These are phyloP conservation scores for Leishmania guyanensis DNA, from an alignment of 208 protist species.

Conservation along the genomic window DNA sequence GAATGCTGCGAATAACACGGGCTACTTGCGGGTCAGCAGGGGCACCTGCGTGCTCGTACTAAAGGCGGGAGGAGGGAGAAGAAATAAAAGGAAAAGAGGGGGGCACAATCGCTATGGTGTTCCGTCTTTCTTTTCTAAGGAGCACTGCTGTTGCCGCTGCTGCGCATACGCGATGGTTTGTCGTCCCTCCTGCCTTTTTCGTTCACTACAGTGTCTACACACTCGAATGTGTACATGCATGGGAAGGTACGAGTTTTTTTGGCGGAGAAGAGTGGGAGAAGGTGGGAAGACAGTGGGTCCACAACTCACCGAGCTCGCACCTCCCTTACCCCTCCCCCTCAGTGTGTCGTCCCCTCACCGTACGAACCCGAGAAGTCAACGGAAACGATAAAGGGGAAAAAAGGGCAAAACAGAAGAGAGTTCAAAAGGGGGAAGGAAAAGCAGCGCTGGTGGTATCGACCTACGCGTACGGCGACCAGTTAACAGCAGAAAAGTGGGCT, in stretches of 20 bases:
- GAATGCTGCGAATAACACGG: not conserved
- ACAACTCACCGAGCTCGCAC: not conserved
- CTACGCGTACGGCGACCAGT: not conserved
- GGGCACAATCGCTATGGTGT: not conserved
- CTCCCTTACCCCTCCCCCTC: not conserved
- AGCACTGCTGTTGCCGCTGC: no score
- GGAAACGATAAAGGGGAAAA: not conserved
- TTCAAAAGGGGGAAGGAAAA: conserved; percentile 6
- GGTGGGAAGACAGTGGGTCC: not conserved
- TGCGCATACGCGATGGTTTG: no score
- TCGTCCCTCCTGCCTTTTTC: not conserved
- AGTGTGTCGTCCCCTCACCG: not conserved
- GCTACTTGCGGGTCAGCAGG: not conserved
- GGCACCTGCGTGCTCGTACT: not conserved
- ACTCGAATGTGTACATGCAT: not conserved
- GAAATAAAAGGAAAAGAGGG: not conserved
- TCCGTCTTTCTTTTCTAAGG: not conserved
- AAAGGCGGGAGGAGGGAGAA: not conserved
- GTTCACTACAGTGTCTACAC: not conserved
- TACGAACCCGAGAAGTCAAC: not conserved
- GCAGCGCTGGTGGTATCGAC: not conserved
- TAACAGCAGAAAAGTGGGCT: not conserved
- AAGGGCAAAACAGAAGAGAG: not conserved
- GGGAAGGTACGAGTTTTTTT: not conserved
- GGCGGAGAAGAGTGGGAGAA: not conserved